Base-by-base conservation (phyloP, 345 rosid species). In the Salix udensis region DNA sequence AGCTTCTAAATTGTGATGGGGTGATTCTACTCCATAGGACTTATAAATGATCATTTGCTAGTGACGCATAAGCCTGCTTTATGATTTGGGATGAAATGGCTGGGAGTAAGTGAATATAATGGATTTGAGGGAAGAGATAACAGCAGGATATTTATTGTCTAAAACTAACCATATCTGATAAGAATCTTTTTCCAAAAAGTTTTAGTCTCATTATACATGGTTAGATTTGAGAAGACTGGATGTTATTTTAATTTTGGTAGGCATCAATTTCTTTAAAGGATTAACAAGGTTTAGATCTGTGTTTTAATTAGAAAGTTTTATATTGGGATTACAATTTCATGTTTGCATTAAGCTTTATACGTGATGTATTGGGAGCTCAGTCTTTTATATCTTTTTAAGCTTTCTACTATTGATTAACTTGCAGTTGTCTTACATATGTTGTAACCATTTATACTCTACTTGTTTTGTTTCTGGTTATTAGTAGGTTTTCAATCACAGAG, bases 401-500 rank as follows among this genome's bases (percentile, higher is more conserved):
- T 64, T 64, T 72, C 53, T 48, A 48, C 6, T 0, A 48, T 16
- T 4, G 53, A 48, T 61, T 62, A 6, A 9, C 23, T 26, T 58
- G 13, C 12, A 21, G 19, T 24, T 40, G 24, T 62, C 50, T 19
- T n/a, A 37, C 30, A 12, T 53, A n/a, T 76, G 69, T 18, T 3
- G 26, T 79, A 65, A 70, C 76, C 76, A 74, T 79, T 67, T 75
- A 52, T 58, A 40, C 52, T 70, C 36, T 74, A 26, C 21, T 50
- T 79, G 82, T 78, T 79, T 70, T 77, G 79, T 79, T 86, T 81
- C 70, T 85, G 86, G 81, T 87, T 87, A 84, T 89, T 87, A 84
- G 86, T 88, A 92, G 98, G 89, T 88, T 81, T 84, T 78, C 76
- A 82, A 87, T 83, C 84, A 87, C 87, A 82, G 87, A 85, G 88